Evolutionary conservation across 192 early-diverging fungal genomes (phyloP).

Genomic region (Backusella tarrabulga): DNA sequence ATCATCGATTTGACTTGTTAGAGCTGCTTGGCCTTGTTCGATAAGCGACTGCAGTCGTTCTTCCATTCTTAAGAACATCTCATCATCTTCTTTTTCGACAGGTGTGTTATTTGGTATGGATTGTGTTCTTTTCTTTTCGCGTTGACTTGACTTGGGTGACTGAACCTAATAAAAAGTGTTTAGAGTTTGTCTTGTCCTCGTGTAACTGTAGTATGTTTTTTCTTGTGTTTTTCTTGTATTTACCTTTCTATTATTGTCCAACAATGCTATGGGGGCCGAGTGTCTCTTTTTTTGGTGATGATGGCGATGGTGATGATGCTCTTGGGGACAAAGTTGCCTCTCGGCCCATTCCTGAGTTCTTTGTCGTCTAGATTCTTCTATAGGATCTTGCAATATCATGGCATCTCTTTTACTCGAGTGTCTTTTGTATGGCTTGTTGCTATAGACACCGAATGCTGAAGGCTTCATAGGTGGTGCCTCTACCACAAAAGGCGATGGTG

Average conservation of each 20-base stretch:
- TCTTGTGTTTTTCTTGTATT: not conserved
- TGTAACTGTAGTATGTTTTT: not conserved
- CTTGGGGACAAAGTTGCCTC: not conserved
- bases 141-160: not conserved
- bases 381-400: not conserved
- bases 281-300: slow-evolving; percentile 6
- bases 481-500: not conserved
- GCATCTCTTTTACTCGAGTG: not conserved
- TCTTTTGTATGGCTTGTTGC: not conserved
- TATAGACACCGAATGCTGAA: not conserved
- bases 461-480: not conserved
- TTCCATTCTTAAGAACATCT: slow-evolving; percentile 14
- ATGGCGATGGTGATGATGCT: not conserved
- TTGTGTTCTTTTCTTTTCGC: slow-evolving; percentile 7
- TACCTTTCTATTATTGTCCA: slow-evolving; percentile 2
- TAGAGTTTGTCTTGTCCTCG: not conserved
- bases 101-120: not conserved
- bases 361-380: slow-evolving; percentile 12
- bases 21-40: slow-evolving; percentile 15
- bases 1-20: slow-evolving; percentile 6
- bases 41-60: slow-evolving; percentile 14
- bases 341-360: slow-evolving; percentile 22
- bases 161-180: slow-evolving; percentile 8
- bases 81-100: slow-evolving; percentile 10
- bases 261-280: not conserved